Conservation (phyloP, 2,329 filamentous ascomycete genomes). For the Chaetomium globosum region DNA sequence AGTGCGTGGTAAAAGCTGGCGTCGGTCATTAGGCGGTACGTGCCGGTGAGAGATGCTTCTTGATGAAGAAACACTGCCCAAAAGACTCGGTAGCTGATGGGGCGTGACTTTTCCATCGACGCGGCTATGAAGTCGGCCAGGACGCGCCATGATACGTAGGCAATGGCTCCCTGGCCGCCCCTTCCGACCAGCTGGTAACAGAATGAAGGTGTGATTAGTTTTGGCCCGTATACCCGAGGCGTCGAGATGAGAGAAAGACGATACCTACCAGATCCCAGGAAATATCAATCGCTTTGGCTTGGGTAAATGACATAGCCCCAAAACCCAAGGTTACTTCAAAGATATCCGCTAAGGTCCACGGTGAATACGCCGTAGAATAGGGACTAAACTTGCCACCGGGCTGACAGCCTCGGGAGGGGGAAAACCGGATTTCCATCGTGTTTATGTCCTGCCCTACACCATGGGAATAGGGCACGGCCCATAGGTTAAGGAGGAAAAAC, state of each 20-base stretch:
- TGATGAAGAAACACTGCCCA: background rate
- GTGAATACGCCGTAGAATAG: background rate
- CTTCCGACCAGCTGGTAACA: background rate
- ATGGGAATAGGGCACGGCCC: background rate
- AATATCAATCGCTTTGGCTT: background rate
- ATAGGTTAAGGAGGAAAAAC: background rate
- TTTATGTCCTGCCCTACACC: background rate
- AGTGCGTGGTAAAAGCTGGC: background rate
- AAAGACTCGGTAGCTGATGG: background rate
- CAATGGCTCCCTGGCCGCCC: background rate
- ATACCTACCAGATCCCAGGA: background rate
- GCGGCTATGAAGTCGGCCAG: background rate
- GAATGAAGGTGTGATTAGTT: background rate
- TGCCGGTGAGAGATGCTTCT: background rate
- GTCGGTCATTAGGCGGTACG: background rate
- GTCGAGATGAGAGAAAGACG: background rate
- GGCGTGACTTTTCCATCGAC: background rate
- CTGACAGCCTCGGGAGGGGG: background rate
- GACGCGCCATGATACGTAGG: conserved; percentile 7
- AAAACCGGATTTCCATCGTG: background rate
- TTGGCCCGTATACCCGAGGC: background rate
- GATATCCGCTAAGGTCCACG: background rate
- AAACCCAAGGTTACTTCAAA: conserved; percentile 1
- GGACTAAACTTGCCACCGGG: background rate
- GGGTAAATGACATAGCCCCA: conserved; percentile 1